Evolutionary conservation across 129 eudicot genomes (phyloP).

Genomic region (Helianthus tuberosus): DNA sequence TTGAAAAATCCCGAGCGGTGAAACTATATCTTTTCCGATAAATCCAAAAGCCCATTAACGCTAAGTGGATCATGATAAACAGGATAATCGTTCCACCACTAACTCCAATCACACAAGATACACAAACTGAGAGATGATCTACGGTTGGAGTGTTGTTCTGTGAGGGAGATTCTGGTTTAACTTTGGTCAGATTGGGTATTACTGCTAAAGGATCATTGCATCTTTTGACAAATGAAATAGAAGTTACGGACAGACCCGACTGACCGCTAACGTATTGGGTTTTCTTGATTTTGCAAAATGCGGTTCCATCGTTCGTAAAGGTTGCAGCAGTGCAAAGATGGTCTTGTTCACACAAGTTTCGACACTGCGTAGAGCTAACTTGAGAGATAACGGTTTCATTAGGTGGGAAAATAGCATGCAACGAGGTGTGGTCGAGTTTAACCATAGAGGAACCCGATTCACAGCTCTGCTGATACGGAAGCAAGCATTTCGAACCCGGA

Average conservation of each 20-base stretch:
- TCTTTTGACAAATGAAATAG: conserved; percentile 55
- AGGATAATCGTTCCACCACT: conserved; percentile 44
- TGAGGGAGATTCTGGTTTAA: conserved; percentile 34
- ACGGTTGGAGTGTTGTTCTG: not conserved
- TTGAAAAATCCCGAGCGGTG: conserved; percentile 22
- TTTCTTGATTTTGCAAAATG: conserved; percentile 47
- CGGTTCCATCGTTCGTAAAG: conserved; percentile 53
- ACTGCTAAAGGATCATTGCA: conserved; percentile 65
- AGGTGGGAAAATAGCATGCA: conserved; percentile 64
- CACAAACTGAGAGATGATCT: conserved; percentile 28
- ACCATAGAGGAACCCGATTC: conserved; percentile 53
- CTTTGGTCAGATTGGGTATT: conserved; percentile 37
- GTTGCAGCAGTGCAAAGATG: conserved; percentile 64
- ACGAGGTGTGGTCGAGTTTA: conserved; percentile 49
- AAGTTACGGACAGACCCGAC: conserved; percentile 37
- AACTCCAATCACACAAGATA: conserved; percentile 56
- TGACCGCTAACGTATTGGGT: conserved; percentile 63
- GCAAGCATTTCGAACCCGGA: conserved; percentile 50
- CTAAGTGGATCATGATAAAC: conserved; percentile 46
- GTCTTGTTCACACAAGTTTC: conserved; percentile 51
- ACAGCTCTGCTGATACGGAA: conserved; percentile 53
- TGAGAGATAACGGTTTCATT: conserved; percentile 47
- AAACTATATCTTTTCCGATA: conserved; percentile 38
- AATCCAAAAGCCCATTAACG: conserved; percentile 39
- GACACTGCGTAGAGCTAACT: conserved; percentile 47